Evolutionary conservation across 768 basidiomycete genomes (phyloP).

Genomic region (Infundibulicybe gibba): DNA sequence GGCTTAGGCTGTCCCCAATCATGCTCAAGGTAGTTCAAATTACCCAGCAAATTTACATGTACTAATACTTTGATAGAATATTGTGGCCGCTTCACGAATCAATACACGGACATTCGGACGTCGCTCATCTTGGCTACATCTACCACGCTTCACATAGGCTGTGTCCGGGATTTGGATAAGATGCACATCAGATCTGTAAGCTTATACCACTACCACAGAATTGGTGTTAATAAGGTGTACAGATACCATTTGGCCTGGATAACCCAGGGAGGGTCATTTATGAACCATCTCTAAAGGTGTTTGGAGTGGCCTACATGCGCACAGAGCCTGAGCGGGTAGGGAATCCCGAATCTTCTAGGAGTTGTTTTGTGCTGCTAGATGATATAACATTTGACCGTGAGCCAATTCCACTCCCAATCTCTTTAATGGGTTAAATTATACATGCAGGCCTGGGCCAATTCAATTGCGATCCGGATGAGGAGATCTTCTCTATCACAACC

Average conservation of each 20-base stretch:
- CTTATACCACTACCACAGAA: background rate
- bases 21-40: slow-evolving; percentile 52
- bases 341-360: slow-evolving; percentile 38
- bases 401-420: slow-evolving; percentile 16
- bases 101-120: slow-evolving; percentile 44
- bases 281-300: slow-evolving; percentile 46
- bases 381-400: slow-evolving; percentile 60
- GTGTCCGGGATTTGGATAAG: slow-evolving; percentile 64
- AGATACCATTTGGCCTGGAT: slow-evolving; percentile 73
- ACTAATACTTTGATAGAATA: slow-evolving; percentile 30
- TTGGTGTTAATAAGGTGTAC: slow-evolving; percentile 4
- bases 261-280: slow-evolving; percentile 69
- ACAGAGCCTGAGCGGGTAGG: slow-evolving; percentile 52
- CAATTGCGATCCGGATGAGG: slow-evolving; percentile 51
- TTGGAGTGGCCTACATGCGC: slow-evolving; percentile 65
- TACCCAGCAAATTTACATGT: background rate
- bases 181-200: slow-evolving; percentile 78
- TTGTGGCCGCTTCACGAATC: slow-evolving; percentile 47
- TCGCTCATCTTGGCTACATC: slow-evolving; percentile 59
- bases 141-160: slow-evolving; percentile 59
- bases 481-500: slow-evolving; percentile 52
- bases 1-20: slow-evolving; percentile 66
- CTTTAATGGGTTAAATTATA: background rate
- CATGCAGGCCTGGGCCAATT: slow-evolving; percentile 43
- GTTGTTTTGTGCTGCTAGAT: slow-evolving; percentile 66